Percentiles rank a stretch among this genome's conserved stretches.
These are phyloP conservation scores for Salvia hispanica DNA, from an alignment of 257 asterid species.

Conservation along the genomic window DNA sequence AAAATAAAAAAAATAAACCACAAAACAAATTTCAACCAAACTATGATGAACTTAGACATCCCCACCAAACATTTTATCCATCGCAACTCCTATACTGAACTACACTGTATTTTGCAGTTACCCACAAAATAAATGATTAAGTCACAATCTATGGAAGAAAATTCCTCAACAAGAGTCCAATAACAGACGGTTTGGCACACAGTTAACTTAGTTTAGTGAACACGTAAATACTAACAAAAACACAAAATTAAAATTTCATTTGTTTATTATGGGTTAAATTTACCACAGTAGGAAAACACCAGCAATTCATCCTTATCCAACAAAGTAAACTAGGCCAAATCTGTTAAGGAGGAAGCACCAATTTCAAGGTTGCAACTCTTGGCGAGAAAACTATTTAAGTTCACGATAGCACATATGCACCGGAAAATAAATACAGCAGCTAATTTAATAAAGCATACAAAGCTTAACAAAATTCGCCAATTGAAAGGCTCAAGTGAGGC, in stretches of 20 bases:
- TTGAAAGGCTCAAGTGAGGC: background rate
- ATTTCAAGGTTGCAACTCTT: background rate
- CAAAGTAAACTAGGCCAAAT: background rate
- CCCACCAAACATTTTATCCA: background rate
- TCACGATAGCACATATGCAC: slow-evolving; percentile 12
- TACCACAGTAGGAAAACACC: background rate
- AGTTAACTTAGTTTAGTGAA: background rate
- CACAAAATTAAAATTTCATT: too few relatives aligned
- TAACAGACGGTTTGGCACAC: background rate
- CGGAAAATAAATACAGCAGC: slow-evolving; percentile 5
- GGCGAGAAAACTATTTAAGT: slow-evolving; percentile 6
- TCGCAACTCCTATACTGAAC: background rate
- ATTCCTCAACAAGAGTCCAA: background rate
- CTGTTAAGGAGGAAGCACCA: background rate
- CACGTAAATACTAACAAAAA: background rate
- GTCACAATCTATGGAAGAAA: background rate
- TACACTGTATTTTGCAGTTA: background rate
- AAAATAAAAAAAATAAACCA: background rate
- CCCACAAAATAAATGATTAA: background rate
- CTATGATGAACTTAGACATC: background rate
- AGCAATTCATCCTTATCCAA: background rate
- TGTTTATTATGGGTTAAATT: background rate
- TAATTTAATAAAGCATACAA: background rate
- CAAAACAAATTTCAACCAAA: background rate
- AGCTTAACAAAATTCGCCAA: slow-evolving; percentile 4